Base-by-base conservation (phyloP, 2,329 filamentous ascomycete species). In the Microdochium bolleyi region DNA sequence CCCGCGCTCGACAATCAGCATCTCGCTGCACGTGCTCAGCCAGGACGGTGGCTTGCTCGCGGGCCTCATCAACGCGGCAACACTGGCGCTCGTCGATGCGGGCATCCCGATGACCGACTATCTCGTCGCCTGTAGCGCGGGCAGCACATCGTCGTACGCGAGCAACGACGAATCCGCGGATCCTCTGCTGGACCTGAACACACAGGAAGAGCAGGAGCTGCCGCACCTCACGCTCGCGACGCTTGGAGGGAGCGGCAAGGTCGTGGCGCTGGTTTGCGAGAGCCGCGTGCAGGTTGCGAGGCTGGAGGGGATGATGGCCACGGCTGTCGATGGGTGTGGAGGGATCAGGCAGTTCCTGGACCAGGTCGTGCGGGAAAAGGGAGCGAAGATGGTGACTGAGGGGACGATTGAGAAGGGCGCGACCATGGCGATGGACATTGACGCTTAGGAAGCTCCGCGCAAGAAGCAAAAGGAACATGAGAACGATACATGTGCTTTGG, bases 31-130 rank as follows among this genome's bases (percentile, higher is more conserved):
- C 67, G 84, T 99, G 34, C 83, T 99, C 48, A 88, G 87, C 0
- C 86, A 95, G 60, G 94, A 99, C 67, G 94, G 94, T 25, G 92
- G 88, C 1, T 79, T 97, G 2, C 84, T 99, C 21, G 91, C 92
- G 0, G 88, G 91, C 0, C 89, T 92, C 48, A 77, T 97, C 60
- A 99, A 99, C 64, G 94, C 94, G 3, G 83, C 88, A 0, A 96
- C 92, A 0, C 82, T 99, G 13, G 94, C 94, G 0, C 82, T 97
- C 22, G 86, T 97, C 56, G 94, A 99, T 66, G 94, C 94, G 1
- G 94, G 94, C 51, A 87, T 99, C 21, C 94, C 94, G 24, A 96
- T 97, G 92, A 84, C 85, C 2, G 90, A 95, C 65, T 95, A 96
- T 66, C 81, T 97, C 2, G 84, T 85, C 22, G 90, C 92, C 5